Percentiles rank a stretch among this genome's conserved stretches.
phyloP scores from a whole-genome alignment of 1,139 yeast genomes.

The Yamadazyma atlantica region DNA sequence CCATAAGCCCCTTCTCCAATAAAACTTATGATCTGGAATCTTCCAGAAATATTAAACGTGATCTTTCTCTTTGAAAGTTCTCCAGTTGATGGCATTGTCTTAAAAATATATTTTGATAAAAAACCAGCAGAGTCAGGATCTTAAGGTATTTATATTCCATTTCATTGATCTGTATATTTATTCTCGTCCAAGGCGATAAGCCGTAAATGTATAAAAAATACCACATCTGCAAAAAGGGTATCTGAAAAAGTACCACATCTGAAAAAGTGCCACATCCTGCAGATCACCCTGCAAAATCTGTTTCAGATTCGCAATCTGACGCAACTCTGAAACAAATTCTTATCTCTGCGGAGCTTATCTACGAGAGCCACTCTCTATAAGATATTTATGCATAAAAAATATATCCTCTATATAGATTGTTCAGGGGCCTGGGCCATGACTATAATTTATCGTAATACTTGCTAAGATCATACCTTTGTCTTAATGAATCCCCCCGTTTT shows the following conservation, averaged over 20 bases:
- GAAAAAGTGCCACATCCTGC: not conserved
- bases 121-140: too few relatives aligned
- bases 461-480: constrained; percentile 65
- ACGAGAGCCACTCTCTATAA: not conserved
- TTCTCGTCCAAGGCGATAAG: not conserved
- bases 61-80: constrained; percentile 18
- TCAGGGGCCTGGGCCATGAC: not conserved
- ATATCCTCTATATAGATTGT: too few relatives aligned
- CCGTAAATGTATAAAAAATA: not conserved
- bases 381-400: not conserved
- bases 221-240: not conserved
- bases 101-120: not conserved
- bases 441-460: constrained; percentile 49
- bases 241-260: constrained; percentile 1
- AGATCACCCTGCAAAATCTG: not conserved
- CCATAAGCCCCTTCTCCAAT: constrained; percentile 51
- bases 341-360: not conserved
- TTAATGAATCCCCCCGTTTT: constrained; percentile 57
- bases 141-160: too few relatives aligned
- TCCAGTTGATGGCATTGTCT: not conserved
- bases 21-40: constrained; percentile 43
- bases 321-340: not conserved
- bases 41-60: constrained; percentile 29
- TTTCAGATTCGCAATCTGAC: constrained; percentile 1
- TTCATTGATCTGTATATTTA: too few relatives aligned